Conservation (phyloP, 768 basidiomycete genomes). For the Serendipita sp. region DNA sequence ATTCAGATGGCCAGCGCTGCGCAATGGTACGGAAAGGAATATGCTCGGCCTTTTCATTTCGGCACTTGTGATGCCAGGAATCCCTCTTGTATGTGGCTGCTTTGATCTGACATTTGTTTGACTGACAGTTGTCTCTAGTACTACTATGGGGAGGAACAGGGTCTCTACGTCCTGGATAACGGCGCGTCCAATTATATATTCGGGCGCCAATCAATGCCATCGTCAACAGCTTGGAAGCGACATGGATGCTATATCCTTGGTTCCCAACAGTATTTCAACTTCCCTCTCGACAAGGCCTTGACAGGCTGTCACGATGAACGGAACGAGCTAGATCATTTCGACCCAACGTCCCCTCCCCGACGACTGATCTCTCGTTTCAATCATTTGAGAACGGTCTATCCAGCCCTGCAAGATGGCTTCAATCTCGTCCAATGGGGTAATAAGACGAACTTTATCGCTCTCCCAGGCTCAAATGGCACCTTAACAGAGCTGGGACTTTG, state of each 20-base stretch:
- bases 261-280: slow-evolving; percentile 86
- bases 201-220: slow-evolving; percentile 82
- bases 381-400: slow-evolving; percentile 49
- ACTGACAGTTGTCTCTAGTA: slow-evolving; percentile 24
- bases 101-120: not conserved
- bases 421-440: slow-evolving; percentile 70
- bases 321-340: slow-evolving; percentile 91
- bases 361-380: slow-evolving; percentile 61
- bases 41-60: slow-evolving; percentile 66
- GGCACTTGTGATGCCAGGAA: slow-evolving; percentile 70
- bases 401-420: slow-evolving; percentile 71
- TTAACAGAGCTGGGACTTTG: slow-evolving; percentile 77
- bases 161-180: slow-evolving; percentile 71
- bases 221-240: slow-evolving; percentile 71
- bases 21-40: slow-evolving; percentile 65
- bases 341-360: slow-evolving; percentile 66
- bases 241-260: slow-evolving; percentile 88
- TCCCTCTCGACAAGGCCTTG: slow-evolving; percentile 63
- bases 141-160: slow-evolving; percentile 86
- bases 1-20: slow-evolving; percentile 81
- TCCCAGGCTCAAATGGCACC: slow-evolving; percentile 74
- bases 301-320: slow-evolving; percentile 79
- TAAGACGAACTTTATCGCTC: slow-evolving; percentile 63
- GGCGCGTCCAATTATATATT: slow-evolving; percentile 86
- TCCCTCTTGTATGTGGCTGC: slow-evolving; percentile 42